A percentile compares a stretch with the other conserved stretches of the same genome.
phyloP scores from a whole-genome alignment of 768 basidiomycete genomes.

The Punctularia strigosozonata region DNA sequence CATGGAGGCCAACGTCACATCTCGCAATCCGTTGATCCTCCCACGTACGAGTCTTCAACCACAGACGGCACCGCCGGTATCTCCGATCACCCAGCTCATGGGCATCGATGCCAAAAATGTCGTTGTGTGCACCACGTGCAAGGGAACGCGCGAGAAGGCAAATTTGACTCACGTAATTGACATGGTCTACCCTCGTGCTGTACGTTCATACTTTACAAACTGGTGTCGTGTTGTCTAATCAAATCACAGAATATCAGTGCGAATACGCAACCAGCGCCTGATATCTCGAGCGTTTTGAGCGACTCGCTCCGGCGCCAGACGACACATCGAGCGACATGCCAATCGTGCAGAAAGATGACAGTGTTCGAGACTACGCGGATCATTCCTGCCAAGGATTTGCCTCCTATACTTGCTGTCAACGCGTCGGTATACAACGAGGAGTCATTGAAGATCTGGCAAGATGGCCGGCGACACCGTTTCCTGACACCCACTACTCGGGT shows the following conservation, averaged over 20 bases:
- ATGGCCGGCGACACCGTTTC: constrained; percentile 46
- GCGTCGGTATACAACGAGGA: constrained; percentile 74
- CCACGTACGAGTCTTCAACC: constrained; percentile 21
- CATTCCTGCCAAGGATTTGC: constrained; percentile 53
- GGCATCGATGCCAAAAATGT: constrained; percentile 71
- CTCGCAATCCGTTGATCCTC: constrained; percentile 40
- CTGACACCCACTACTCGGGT: constrained; percentile 41
- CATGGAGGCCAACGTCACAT: constrained; percentile 56
- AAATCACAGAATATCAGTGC: constrained; percentile 1
- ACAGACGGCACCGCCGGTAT: constrained; percentile 28
- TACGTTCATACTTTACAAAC: constrained; percentile 20
- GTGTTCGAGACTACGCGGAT: constrained; percentile 62
- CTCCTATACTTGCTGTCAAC: constrained; percentile 80
- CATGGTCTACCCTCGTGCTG: constrained; percentile 77
- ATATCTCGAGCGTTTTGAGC: constrained; percentile 61
- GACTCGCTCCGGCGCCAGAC: constrained; percentile 73
- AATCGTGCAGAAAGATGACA: constrained; percentile 66
- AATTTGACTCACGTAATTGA: constrained; percentile 78
- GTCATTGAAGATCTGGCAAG: constrained; percentile 63
- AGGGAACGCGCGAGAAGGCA: constrained; percentile 59
- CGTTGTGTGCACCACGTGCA: constrained; percentile 67
- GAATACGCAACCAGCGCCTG: constrained; percentile 25
- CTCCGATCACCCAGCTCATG: constrained; percentile 78
- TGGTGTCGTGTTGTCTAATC: not conserved
- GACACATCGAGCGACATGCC: constrained; percentile 80